Base-by-base conservation (phyloP, 176 grass and related monocot species). In the Guadua angustifolia region DNA sequence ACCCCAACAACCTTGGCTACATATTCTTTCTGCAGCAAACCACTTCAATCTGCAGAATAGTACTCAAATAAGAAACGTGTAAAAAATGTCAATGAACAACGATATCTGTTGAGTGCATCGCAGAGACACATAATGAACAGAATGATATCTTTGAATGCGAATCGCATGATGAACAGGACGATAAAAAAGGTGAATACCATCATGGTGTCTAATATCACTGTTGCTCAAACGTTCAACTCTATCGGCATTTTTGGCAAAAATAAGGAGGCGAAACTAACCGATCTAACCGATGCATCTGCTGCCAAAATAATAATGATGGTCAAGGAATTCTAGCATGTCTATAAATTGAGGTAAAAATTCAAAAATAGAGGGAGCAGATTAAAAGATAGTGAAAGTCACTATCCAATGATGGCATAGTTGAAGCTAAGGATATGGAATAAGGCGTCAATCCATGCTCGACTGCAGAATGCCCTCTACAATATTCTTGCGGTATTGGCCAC, bases 191-290 rank as follows among this genome's bases (percentile, higher is more conserved):
- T 26, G 51, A 71, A 75, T 66, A 77, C 5, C 9, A 74, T 33
- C 35, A 82, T 67, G 13, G 16, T 50, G 10, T 50, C 21, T 18
- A 71, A 44, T 47, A 79, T 62, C 75, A 98, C 93, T 98, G 88
- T 80, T 92, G 93, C 95, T 95, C 77, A 98, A 95, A 72, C 52
- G 75, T 69, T 98, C 95, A 84, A 91, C 95, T 89, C 79, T 91
- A 1, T 92, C 63, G 35, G 89, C 93, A 78, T 76, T 93, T 95
- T 95, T 98, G 66, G 95, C 93, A 73, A 98, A 98, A 75, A 98
- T 98, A 73, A 98, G 92, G 80, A 98, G 95, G 67, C 95, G 95
- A 98, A 92, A 98, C 95, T 86, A 98, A 84, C 39, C 91, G 86
- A 64, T 98, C 95, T 93, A 98, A 75, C 50, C 95, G 88, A 90